These are phyloP conservation scores for Backusella parvicylindrica DNA, from an alignment of 192 early-diverging fungal genomes.

Conservation along the genomic window DNA sequence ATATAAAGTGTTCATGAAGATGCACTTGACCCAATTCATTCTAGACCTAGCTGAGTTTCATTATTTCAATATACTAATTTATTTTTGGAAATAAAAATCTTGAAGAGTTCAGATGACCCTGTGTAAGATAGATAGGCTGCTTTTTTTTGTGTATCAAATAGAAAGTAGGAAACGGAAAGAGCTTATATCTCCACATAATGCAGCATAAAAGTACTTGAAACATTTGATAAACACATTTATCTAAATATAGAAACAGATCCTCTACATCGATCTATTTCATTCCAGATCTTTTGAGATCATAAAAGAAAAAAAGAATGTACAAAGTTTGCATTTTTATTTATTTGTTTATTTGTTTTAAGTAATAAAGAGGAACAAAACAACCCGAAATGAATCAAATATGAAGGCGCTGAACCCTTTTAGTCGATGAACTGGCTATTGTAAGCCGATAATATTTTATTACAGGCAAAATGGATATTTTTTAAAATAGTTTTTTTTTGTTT, in stretches of 20 bases:
- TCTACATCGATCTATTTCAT: background rate
- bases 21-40: no score
- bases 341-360: background rate
- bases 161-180: no score
- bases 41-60: no score
- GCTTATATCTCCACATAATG: no score
- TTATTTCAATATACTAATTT: no score
- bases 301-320: background rate
- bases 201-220: background rate
- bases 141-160: no score
- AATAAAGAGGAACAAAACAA: background rate
- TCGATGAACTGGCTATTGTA: background rate
- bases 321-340: background rate
- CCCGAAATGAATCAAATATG: background rate
- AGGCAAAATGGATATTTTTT: background rate
- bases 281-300: background rate
- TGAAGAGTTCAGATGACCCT: no score
- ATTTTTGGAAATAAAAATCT: no score
- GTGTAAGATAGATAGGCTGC: no score
- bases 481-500: background rate
- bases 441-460: background rate
- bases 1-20: no score
- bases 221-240: background rate
- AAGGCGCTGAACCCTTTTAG: background rate
- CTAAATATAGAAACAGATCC: background rate